Percentiles rank a stretch among this genome's conserved stretches.
phyloP scores from a whole-genome alignment of 2,329 filamentous ascomycete species.

The Zopfia rhizophila region DNA sequence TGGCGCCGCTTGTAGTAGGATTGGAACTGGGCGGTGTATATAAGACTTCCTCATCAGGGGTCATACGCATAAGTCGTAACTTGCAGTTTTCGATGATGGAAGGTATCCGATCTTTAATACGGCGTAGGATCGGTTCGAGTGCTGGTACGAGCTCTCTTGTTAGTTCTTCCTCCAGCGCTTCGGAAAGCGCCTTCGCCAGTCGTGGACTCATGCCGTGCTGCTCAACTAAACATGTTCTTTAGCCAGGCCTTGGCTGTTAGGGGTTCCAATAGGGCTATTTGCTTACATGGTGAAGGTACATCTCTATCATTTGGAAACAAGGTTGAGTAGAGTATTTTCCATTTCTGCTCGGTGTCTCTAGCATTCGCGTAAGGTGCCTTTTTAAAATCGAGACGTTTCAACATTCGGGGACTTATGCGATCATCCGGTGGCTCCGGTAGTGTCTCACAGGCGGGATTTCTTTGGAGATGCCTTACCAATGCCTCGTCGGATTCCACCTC shows the following conservation, averaged over 20 bases:
- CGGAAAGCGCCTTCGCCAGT: conserved; percentile 15
- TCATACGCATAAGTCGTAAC: too few species aligned
- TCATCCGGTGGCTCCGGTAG: conserved; percentile 16
- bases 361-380: conserved; percentile 22
- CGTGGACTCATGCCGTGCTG: conserved; percentile 18
- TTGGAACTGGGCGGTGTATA: too few species aligned
- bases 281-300: conserved; percentile 24
- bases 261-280: background rate
- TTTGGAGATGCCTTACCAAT: conserved; percentile 6
- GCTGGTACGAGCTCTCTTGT: conserved; percentile 17
- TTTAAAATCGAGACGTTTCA: conserved; percentile 21
- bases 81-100: conserved; percentile 20
- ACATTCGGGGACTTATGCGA: conserved; percentile 14
- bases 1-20: too few species aligned
- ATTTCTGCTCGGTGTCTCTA: conserved; percentile 21
- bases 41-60: too few species aligned
- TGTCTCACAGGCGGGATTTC: conserved; percentile 12
- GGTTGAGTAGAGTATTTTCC: conserved; percentile 20
- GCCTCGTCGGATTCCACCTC: conserved; percentile 18
- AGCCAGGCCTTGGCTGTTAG: background rate
- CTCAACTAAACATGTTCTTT: too few species aligned
- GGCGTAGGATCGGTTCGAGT: conserved; percentile 13
- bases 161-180: conserved; percentile 24
- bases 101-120: conserved; percentile 21
- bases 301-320: conserved; percentile 22